A percentile compares a stretch with the other conserved stretches of the same genome.
These are phyloP conservation scores for Colletotrichum ledebouriae DNA, from an alignment of 2,329 filamentous ascomycete genomes.

Conservation along the genomic window DNA sequence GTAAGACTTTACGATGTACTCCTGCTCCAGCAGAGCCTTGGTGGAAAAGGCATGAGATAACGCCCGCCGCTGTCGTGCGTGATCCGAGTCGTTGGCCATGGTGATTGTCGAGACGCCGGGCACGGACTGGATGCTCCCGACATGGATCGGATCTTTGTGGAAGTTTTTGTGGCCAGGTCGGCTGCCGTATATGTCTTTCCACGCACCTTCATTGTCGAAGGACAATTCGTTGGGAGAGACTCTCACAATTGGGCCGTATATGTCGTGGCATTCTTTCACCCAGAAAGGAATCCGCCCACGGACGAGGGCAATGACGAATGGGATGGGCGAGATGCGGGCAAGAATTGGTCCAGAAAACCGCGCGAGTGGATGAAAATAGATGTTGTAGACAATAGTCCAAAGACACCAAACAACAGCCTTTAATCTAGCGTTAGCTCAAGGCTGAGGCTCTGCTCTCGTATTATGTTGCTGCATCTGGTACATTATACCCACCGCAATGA, in stretches of 20 bases:
- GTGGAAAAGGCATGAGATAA: constrained; percentile 25
- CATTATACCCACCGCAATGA: not conserved
- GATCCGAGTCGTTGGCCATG: constrained; percentile 30
- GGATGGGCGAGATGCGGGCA: not conserved
- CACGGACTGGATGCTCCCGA: constrained; percentile 45
- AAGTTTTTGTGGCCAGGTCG: constrained; percentile 44
- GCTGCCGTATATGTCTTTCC: constrained; percentile 35
- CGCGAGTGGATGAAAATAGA: not conserved
- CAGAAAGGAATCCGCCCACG: constrained; percentile 46
- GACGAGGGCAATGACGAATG: constrained; percentile 43
- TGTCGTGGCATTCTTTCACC: constrained; percentile 44
- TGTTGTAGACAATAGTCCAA: not conserved
- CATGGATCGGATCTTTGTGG: constrained; percentile 50
- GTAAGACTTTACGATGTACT: constrained; percentile 29
- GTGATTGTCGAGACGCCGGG: constrained; percentile 33
- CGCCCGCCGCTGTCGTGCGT: constrained; percentile 26
- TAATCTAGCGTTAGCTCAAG: not conserved
- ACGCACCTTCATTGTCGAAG: constrained; percentile 30
- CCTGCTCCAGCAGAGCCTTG: constrained; percentile 21
- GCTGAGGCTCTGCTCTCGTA: not conserved
- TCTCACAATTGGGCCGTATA: constrained; percentile 42
- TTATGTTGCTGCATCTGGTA: not conserved
- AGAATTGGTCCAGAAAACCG: not conserved
- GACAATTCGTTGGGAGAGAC: constrained; percentile 32
- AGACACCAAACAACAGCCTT: not conserved